Conservation (phyloP, 1,284 basidiomycete genomes). For the Microbotryum violaceum region DNA sequence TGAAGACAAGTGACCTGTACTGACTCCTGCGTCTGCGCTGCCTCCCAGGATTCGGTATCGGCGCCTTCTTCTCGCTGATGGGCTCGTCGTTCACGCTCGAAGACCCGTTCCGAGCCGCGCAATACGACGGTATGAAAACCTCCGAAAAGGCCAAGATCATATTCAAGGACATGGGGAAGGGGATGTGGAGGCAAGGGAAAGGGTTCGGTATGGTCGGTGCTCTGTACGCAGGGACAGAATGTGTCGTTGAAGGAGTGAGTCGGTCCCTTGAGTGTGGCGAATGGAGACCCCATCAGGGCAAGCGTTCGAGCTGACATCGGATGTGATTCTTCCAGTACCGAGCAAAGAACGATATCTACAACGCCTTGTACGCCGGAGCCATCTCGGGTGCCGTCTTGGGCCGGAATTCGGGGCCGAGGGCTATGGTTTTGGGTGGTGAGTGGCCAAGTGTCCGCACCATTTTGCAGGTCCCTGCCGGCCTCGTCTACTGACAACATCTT, state of each 20-base stretch:
- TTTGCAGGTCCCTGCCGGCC: neutral
- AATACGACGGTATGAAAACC: constrained; percentile 48
- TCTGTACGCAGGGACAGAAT: constrained; percentile 87
- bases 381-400: constrained; percentile 52
- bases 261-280: neutral
- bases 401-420: constrained; percentile 65
- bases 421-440: constrained; percentile 65
- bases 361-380: constrained; percentile 51
- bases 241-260: constrained; percentile 88
- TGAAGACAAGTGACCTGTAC: too few species aligned
- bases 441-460: neutral
- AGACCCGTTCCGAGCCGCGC: constrained; percentile 60
- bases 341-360: constrained; percentile 88
- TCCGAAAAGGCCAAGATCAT: constrained; percentile 71
- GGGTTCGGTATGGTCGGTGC: constrained; percentile 94
- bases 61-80: constrained; percentile 95
- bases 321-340: constrained; percentile 58
- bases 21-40: neutral
- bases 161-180: constrained; percentile 88
- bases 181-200: constrained; percentile 83
- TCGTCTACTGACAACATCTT: too few species aligned
- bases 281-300: neutral
- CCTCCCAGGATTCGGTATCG: constrained; percentile 71
- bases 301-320: neutral
- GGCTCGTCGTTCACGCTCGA: constrained; percentile 90